phyloP scores from a whole-genome alignment of 2,329 filamentous ascomycete species.

The Thermochaetoides dissita region DNA sequence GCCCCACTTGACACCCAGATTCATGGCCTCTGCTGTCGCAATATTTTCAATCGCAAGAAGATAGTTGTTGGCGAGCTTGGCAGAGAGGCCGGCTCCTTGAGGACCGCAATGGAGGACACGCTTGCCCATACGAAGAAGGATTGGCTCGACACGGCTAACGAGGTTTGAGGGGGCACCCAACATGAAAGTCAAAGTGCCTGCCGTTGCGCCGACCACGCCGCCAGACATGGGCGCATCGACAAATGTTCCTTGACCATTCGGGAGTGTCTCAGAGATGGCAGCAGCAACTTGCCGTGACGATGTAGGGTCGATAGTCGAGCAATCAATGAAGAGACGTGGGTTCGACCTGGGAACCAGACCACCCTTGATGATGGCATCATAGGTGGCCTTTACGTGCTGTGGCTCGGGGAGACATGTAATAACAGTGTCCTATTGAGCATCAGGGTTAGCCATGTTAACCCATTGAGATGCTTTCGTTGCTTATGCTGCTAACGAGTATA shows the following conservation, averaged over 20 bases:
- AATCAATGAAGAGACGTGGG: conserved; percentile 79
- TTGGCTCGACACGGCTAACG: conserved; percentile 49
- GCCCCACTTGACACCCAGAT: conserved; percentile 47
- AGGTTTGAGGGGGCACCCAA: conserved; percentile 54
- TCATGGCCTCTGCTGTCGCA: conserved; percentile 52
- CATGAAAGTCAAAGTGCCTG: conserved; percentile 91
- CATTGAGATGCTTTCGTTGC: no score
- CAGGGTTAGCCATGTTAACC: conserved; percentile 4
- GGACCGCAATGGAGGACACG: conserved; percentile 73
- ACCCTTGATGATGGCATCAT: conserved; percentile 51
- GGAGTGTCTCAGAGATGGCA: conserved; percentile 38
- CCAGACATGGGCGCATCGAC: conserved; percentile 96
- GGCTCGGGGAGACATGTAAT: conserved; percentile 85
- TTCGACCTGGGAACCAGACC: conserved; percentile 32
- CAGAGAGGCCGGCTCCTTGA: conserved; percentile 74
- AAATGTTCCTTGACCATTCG: conserved; percentile 58
- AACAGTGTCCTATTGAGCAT: conserved; percentile 30
- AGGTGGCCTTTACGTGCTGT: conserved; percentile 73
- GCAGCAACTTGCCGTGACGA: conserved; percentile 68
- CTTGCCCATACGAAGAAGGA: conserved; percentile 72
- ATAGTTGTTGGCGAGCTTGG: conserved; percentile 96
- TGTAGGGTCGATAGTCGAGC: conserved; percentile 86
- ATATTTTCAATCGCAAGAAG: conserved; percentile 87
- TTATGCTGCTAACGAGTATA: no score
- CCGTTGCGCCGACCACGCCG: conserved; percentile 78